These are phyloP conservation scores for Echinochloa phyllopogon DNA, from an alignment of 176 grass and related monocot genomes.

Conservation along the genomic window DNA sequence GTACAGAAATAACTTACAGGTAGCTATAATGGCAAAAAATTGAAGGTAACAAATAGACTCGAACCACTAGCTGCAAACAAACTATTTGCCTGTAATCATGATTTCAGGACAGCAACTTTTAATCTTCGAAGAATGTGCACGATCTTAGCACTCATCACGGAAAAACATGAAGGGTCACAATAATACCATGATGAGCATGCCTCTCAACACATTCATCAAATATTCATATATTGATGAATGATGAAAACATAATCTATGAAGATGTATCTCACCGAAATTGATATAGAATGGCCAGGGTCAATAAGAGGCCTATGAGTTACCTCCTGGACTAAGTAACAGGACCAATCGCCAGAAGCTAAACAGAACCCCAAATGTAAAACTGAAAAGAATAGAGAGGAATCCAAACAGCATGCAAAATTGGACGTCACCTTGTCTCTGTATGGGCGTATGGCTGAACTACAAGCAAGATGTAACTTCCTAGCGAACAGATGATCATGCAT, in stretches of 20 bases:
- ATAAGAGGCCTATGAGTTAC: not conserved
- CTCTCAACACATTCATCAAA: slow-evolving; percentile 2
- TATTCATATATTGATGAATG: not conserved
- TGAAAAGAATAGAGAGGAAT: not conserved
- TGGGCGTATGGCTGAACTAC: not conserved
- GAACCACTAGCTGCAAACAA: not conserved
- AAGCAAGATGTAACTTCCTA: not conserved
- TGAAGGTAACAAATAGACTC: not conserved
- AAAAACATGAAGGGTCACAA: slow-evolving; percentile 18
- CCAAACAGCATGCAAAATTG: slow-evolving; percentile 5
- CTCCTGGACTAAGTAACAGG: slow-evolving; percentile 5
- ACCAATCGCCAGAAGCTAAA: not conserved
- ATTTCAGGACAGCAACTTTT: slow-evolving; percentile 17
- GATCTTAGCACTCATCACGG: not conserved
- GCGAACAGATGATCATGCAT: not conserved
- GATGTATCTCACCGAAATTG: not conserved
- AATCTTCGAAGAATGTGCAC: not conserved
- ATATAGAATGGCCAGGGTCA: not conserved
- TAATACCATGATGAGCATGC: slow-evolving; percentile 14
- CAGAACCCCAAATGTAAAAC: not conserved
- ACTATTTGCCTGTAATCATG: not conserved
- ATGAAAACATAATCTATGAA: slow-evolving; percentile 2
- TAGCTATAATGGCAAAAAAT: not conserved
- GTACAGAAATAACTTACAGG: no score
- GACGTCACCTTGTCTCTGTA: not conserved